Evolutionary conservation across 805 yeast species (phyloP).

Genomic region (Kodamaea neixiangensis): DNA sequence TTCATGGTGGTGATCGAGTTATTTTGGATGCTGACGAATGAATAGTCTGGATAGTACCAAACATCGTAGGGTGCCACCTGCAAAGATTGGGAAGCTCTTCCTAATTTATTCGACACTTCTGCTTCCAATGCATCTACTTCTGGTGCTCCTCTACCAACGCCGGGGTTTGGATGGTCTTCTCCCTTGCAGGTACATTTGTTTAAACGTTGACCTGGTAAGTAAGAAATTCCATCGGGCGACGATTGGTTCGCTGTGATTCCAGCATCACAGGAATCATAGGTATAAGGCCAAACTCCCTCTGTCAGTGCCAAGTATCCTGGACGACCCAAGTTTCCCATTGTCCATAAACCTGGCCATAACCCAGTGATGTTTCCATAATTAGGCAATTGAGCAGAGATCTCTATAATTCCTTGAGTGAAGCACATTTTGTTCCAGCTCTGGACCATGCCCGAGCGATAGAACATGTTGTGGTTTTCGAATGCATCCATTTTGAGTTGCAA

Average conservation of each 20-base stretch:
- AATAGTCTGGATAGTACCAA: conserved; percentile 45
- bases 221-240: conserved; percentile 41
- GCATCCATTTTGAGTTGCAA: conserved; percentile 38
- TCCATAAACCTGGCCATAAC: conserved; percentile 43
- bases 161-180: conserved; percentile 39
- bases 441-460: conserved; percentile 42
- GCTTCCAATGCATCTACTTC: conserved; percentile 29
- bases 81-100: conserved; percentile 37
- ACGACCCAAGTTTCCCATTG: conserved; percentile 39
- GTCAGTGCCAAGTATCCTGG: conserved; percentile 39
- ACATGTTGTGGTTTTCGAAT: conserved; percentile 34
- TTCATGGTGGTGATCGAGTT: conserved; percentile 35
- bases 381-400: conserved; percentile 32
- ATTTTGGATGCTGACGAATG: conserved; percentile 31
- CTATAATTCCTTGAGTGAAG: conserved; percentile 34
- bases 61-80: conserved; percentile 48
- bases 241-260: conserved; percentile 43
- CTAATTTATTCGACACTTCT: conserved; percentile 17
- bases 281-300: conserved; percentile 44
- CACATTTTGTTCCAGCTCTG: conserved; percentile 44
- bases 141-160: conserved; percentile 42
- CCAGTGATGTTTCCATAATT: conserved; percentile 34
- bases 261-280: conserved; percentile 38
- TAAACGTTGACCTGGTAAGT: conserved; percentile 38
- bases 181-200: conserved; percentile 36